Percentiles rank a stretch among this genome's conserved stretches.
Conservation (phyloP, 345 rosid species). For the Hibiscus tridactylites region DNA sequence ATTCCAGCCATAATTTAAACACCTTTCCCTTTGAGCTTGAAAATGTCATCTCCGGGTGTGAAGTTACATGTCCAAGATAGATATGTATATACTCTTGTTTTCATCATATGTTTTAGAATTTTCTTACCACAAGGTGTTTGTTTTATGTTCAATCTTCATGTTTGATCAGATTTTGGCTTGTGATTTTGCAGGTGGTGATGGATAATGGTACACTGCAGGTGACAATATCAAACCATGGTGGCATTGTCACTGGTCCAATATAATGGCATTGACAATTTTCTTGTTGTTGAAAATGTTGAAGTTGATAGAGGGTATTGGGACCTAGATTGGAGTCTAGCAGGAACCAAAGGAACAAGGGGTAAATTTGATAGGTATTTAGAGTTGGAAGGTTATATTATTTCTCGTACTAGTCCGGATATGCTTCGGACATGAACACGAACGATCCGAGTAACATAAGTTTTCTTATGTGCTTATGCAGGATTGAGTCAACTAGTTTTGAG, state of each 20-base stretch:
- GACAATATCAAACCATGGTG: slow-evolving; percentile 45
- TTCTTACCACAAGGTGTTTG: background rate
- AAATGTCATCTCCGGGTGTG: slow-evolving; percentile 37
- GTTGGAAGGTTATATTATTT: background rate
- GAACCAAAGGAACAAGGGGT: slow-evolving; percentile 48
- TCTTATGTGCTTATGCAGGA: slow-evolving; percentile 20
- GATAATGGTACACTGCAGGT: slow-evolving; percentile 46
- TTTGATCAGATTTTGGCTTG: background rate
- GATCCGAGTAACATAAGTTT: background rate
- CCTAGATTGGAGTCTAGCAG: slow-evolving; percentile 57
- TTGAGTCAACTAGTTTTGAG: slow-evolving; percentile 25
- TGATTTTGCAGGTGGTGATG: slow-evolving; percentile 34
- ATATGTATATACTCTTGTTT: slow-evolving; percentile 29
- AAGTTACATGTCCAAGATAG: slow-evolving; percentile 39
- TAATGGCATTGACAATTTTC: slow-evolving; percentile 42
- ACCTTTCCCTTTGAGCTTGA: background rate
- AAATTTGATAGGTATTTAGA: slow-evolving; percentile 33
- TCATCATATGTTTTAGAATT: background rate
- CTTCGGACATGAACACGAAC: background rate
- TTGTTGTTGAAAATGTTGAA: slow-evolving; percentile 40
- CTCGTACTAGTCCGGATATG: background rate
- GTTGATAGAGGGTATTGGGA: slow-evolving; percentile 69
- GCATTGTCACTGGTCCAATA: slow-evolving; percentile 37
- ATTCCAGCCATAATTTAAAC: too few species aligned
- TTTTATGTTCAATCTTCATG: background rate